These are phyloP conservation scores for Zelopaecilomyces penicillatus DNA, from an alignment of 2,329 filamentous ascomycete genomes.

Conservation along the genomic window DNA sequence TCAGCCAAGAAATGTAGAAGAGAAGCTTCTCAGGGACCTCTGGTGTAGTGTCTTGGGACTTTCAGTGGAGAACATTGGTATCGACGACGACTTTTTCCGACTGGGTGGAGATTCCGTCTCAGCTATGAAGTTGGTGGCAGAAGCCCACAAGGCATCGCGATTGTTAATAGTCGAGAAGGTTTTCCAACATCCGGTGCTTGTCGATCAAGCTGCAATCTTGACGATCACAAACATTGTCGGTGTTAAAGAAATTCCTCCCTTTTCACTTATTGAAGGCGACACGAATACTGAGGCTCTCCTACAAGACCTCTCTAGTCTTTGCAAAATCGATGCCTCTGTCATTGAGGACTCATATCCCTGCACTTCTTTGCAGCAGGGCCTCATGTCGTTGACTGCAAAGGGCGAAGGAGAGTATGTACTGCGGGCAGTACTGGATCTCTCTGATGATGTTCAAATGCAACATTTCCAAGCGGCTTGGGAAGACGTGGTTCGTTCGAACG, in stretches of 20 bases:
- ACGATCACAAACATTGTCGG: neutral
- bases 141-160: constrained; percentile 18
- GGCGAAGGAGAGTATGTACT: constrained; percentile 13
- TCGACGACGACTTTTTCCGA: constrained; percentile 29
- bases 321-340: neutral
- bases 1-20: neutral
- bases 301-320: neutral
- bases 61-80: constrained; percentile 13
- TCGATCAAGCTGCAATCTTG: neutral
- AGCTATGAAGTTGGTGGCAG: constrained; percentile 34
- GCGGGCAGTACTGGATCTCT: constrained; percentile 9
- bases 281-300: neutral
- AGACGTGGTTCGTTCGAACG: neutral
- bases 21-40: neutral
- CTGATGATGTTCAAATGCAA: constrained; percentile 2
- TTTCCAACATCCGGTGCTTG: constrained; percentile 5
- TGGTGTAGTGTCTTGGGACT: neutral
- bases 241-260: constrained; percentile 2
- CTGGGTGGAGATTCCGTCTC: constrained; percentile 36
- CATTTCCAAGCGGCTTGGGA: constrained; percentile 11
- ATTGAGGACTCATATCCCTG: constrained; percentile 29
- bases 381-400: constrained; percentile 22
- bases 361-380: constrained; percentile 27
- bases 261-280: constrained; percentile 3
- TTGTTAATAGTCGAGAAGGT: constrained; percentile 7